Conservation (phyloP, 148 eudicot genomes). For the Rheum nobile region DNA sequence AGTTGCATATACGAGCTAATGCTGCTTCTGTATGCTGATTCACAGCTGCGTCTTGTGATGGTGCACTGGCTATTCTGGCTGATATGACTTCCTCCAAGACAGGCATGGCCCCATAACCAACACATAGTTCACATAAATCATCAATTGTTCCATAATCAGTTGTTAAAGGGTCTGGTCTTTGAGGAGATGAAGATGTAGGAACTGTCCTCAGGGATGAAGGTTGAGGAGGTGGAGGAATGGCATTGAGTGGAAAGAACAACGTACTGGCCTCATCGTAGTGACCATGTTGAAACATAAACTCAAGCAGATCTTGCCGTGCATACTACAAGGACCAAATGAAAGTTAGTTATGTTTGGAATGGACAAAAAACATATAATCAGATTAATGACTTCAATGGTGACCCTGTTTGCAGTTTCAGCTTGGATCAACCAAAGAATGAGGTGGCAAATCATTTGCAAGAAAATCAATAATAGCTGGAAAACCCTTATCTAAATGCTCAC, state of each 20-base stretch:
- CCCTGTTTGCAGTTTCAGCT: background rate
- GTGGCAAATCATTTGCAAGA: conserved; percentile 3
- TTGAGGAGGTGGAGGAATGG: conserved; percentile 67
- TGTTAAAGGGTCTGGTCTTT: conserved; percentile 66
- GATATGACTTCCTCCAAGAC: conserved; percentile 82
- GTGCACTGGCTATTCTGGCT: conserved; percentile 38
- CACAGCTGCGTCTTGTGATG: conserved; percentile 31
- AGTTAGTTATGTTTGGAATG: background rate
- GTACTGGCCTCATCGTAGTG: conserved; percentile 76
- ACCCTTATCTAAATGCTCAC: background rate
- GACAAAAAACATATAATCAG: background rate
- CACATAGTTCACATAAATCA: conserved; percentile 66
- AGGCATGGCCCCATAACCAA: conserved; percentile 76
- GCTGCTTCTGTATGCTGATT: conserved; percentile 65
- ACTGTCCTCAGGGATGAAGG: conserved; percentile 47
- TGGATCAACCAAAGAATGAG: background rate
- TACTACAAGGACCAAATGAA: conserved; percentile 44
- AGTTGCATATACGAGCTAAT: conserved; percentile 73
- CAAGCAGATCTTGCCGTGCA: conserved; percentile 74
- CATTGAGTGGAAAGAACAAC: conserved; percentile 72
- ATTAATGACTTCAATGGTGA: background rate
- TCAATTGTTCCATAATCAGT: conserved; percentile 95
- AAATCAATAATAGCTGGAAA: background rate
- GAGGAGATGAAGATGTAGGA: conserved; percentile 78
- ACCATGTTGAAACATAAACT: conserved; percentile 94